Conservation (phyloP, 2,329 filamentous ascomycete species). For the Exophiala xenobiotica region DNA sequence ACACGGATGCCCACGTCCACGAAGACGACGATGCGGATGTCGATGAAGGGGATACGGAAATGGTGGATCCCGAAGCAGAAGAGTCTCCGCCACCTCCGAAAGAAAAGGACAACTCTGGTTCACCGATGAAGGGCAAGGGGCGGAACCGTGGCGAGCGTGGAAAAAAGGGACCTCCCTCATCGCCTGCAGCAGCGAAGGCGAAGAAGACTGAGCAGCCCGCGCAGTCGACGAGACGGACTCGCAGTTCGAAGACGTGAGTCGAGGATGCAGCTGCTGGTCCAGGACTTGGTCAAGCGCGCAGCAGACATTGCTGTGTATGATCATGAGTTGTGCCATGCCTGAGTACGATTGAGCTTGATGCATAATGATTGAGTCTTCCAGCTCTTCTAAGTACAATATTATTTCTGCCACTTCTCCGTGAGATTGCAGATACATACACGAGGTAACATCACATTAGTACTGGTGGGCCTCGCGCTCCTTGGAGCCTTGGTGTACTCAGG, state of each 20-base stretch:
- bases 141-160: not conserved
- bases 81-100: slow-evolving; percentile 6
- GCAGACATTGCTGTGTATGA: not conserved
- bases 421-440: too few species aligned
- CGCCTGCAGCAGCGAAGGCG: not conserved
- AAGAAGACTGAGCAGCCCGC: slow-evolving; percentile 6
- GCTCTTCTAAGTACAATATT: too few species aligned
- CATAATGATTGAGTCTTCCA: too few species aligned
- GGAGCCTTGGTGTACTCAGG: too few species aligned
- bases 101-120: slow-evolving; percentile 7
- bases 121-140: slow-evolving; percentile 2
- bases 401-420: too few species aligned
- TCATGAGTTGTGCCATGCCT: too few species aligned
- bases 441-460: too few species aligned
- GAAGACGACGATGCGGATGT: slow-evolving; percentile 15
- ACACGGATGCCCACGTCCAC: slow-evolving; percentile 10
- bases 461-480: too few species aligned
- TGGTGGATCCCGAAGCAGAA: slow-evolving; percentile 4
- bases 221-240: slow-evolving; percentile 15
- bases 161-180: slow-evolving; percentile 2
- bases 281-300: not conserved
- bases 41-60: not conserved
- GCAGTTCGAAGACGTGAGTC: slow-evolving; percentile 10
- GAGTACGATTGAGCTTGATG: too few species aligned
- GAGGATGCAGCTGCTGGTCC: not conserved